A percentile compares a stretch with the other conserved stretches of the same genome.
phyloP scores from a whole-genome alignment of 2,329 filamentous ascomycete genomes.

The Fusarium floridanum region DNA sequence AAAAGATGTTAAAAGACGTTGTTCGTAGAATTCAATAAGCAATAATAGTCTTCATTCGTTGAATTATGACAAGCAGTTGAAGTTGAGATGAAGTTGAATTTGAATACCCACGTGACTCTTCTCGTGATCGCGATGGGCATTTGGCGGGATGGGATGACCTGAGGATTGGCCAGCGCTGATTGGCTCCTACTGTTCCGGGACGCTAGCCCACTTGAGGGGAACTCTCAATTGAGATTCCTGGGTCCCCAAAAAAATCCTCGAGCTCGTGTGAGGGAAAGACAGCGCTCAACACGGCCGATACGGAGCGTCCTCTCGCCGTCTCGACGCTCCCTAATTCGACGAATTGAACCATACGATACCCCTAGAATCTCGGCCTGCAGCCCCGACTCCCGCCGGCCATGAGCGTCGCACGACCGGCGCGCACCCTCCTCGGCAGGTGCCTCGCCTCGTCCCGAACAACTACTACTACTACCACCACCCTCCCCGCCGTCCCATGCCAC shows the following conservation, averaged over 20 bases:
- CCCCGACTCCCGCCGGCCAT: constrained; percentile 55
- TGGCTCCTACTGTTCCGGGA: constrained; percentile 12
- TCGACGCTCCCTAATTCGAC: constrained; percentile 9
- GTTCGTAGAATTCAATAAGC: neutral
- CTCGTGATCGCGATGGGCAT: constrained; percentile 26
- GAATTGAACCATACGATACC: constrained; percentile 21
- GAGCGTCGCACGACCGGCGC: constrained; percentile 68
- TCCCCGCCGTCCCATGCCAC: constrained; percentile 51
- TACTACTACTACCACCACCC: constrained; percentile 34
- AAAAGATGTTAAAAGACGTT: neutral
- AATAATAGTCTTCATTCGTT: neutral
- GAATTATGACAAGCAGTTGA: neutral
- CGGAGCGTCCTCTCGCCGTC: constrained; percentile 18
- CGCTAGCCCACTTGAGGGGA: constrained; percentile 36
- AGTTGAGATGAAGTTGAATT: constrained; percentile 22
- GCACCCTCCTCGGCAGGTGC: constrained; percentile 66
- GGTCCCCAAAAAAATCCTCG: constrained; percentile 51
- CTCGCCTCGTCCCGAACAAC: constrained; percentile 53
- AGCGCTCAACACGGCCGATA: constrained; percentile 22
- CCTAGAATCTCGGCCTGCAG: neutral
- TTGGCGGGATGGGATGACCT: neutral
- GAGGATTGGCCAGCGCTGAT: constrained; percentile 20
- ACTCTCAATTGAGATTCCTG: constrained; percentile 46
- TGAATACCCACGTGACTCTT: constrained; percentile 7
- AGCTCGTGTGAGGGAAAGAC: constrained; percentile 47